A percentile compares a stretch with the other conserved stretches of the same genome.
These are phyloP conservation scores for Russula earlei DNA, from an alignment of 768 basidiomycete species.

Conservation along the genomic window DNA sequence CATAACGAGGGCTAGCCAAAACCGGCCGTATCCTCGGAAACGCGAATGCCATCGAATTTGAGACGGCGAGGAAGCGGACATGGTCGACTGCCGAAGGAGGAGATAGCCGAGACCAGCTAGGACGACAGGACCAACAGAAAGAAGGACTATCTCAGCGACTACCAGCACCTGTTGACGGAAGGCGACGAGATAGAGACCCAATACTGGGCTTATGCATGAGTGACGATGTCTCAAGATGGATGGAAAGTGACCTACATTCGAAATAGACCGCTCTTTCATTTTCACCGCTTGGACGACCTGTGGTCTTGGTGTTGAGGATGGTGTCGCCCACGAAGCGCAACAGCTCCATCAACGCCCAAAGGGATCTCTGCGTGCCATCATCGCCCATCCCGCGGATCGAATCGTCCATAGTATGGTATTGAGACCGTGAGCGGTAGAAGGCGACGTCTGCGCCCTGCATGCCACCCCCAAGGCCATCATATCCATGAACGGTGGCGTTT, in stretches of 20 bases:
- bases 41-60: constrained; percentile 3
- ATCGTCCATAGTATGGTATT: constrained; percentile 72
- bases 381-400: constrained; percentile 45
- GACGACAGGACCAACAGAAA: constrained; percentile 54
- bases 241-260: constrained; percentile 43
- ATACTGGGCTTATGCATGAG: constrained; percentile 36
- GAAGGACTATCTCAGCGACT: constrained; percentile 46
- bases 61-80: not conserved
- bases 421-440: constrained; percentile 65
- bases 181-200: constrained; percentile 43
- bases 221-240: not conserved
- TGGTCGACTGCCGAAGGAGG: constrained; percentile 16
- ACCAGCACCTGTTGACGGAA: constrained; percentile 45
- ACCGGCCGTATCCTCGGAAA: constrained; percentile 39
- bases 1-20: constrained; percentile 50
- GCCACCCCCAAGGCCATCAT: constrained; percentile 24
- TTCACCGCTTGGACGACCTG: constrained; percentile 19
- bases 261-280: constrained; percentile 49
- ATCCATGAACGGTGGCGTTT: not conserved
- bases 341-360: constrained; percentile 78
- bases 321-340: constrained; percentile 44
- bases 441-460: constrained; percentile 71
- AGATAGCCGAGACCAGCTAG: constrained; percentile 32
- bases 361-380: constrained; percentile 40
- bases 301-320: constrained; percentile 36